These are phyloP conservation scores for Ustilago lituana DNA, from an alignment of 1,284 basidiomycete species.

Conservation along the genomic window DNA sequence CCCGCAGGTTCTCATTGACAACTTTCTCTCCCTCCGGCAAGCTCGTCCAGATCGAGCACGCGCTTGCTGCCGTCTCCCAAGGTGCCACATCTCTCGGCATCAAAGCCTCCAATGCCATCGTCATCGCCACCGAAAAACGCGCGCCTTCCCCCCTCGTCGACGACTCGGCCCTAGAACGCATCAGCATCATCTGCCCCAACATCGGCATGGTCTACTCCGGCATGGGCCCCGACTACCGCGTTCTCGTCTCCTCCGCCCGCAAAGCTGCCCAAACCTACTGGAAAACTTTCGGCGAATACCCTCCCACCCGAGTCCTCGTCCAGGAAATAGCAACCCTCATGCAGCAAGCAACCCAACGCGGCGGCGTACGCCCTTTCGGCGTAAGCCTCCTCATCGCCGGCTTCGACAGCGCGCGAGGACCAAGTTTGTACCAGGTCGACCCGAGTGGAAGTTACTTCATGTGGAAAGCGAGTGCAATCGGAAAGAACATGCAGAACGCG, in stretches of 20 bases:
- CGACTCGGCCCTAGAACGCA: conserved; percentile 94
- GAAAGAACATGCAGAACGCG: conserved; percentile 99
- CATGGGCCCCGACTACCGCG: conserved; percentile 98
- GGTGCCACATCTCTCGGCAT: conserved; percentile 98
- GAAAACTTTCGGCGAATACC: conserved; percentile 99
- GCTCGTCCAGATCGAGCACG: conserved; percentile 90
- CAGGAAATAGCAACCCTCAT: conserved; percentile 97
- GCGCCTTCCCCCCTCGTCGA: conserved; percentile 96
- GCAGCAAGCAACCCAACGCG: conserved; percentile 98
- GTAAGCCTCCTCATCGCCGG: conserved; percentile 96
- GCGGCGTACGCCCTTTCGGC: conserved; percentile 97
- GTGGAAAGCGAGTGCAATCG: conserved; percentile 99
- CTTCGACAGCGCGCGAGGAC: conserved; percentile 90
- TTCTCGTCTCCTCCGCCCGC: conserved; percentile 89
- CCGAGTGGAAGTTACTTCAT: conserved; percentile 93
- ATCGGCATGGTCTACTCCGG: conserved; percentile 97
- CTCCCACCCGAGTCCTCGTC: conserved; percentile 93
- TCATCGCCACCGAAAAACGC: conserved; percentile 99
- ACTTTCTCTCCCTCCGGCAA: conserved; percentile 99
- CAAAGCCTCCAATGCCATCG: conserved; percentile 98
- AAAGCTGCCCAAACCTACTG: conserved; percentile 99
- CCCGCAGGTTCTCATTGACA: conserved; percentile 89
- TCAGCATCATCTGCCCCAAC: conserved; percentile 95
- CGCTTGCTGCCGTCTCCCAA: conserved; percentile 83
- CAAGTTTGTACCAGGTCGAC: conserved; percentile 96